Evolutionary conservation across 768 basidiomycete genomes (phyloP).

Genomic region (Fibroporia radiculosa): DNA sequence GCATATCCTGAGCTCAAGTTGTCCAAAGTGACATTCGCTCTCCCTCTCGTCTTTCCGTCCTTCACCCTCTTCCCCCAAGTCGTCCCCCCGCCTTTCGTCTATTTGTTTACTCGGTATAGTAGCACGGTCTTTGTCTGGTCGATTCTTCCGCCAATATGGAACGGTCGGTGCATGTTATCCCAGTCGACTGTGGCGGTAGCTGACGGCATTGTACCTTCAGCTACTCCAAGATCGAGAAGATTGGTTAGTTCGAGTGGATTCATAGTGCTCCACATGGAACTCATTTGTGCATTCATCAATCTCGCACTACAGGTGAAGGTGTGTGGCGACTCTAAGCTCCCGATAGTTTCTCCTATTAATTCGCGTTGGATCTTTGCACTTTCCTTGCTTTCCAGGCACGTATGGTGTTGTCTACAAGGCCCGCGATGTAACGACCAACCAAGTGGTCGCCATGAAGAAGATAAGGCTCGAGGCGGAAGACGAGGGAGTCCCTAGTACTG

Average conservation of each 20-base stretch:
- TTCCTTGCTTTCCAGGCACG: slow-evolving; percentile 59
- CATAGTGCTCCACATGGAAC: neutral
- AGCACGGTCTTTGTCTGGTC: neutral
- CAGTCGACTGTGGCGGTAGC: slow-evolving; percentile 11
- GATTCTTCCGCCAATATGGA: no score
- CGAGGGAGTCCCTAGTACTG: slow-evolving; percentile 96
- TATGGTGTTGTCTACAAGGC: slow-evolving; percentile 99
- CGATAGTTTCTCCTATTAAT: no score
- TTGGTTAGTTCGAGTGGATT: slow-evolving; percentile 60
- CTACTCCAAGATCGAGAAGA: slow-evolving; percentile 97
- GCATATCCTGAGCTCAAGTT: slow-evolving; percentile 1
- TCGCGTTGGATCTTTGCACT: neutral
- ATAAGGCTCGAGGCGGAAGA: slow-evolving; percentile 97
- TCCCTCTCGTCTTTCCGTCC: slow-evolving; percentile 5
- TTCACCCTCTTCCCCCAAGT: slow-evolving; percentile 4
- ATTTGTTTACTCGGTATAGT: neutral
- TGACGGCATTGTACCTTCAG: slow-evolving; percentile 22
- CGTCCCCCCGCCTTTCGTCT: neutral
- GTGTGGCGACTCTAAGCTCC: no score
- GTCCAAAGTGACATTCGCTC: no score
- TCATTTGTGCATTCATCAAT: neutral
- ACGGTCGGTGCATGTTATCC: slow-evolving; percentile 12
- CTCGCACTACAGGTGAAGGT: slow-evolving; percentile 40
- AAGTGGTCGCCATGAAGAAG: slow-evolving; percentile 96
- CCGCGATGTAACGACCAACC: slow-evolving; percentile 65